Evolutionary conservation across 2,329 filamentous ascomycete species (phyloP).

Genomic region (Alternaria triticina): DNA sequence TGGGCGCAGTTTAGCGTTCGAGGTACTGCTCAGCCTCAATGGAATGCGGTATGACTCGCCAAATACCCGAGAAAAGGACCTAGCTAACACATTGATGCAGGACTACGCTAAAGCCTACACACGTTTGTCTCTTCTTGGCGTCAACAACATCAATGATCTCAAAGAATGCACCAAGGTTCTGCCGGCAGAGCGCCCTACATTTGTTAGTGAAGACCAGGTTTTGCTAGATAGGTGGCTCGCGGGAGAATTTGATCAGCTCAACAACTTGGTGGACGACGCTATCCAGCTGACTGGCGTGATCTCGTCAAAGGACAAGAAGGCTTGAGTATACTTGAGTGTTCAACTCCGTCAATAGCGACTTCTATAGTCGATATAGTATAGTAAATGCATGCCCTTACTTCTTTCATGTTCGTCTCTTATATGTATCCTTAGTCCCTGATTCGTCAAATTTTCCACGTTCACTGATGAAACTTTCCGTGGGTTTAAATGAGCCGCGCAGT

Average conservation of each 20-base stretch:
- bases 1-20: conserved; percentile 40
- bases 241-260: conserved; percentile 42
- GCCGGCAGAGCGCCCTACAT: conserved; percentile 37
- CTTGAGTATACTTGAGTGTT: neutral
- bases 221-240: conserved; percentile 41
- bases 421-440: neutral
- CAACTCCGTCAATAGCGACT: neutral
- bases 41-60: conserved; percentile 40
- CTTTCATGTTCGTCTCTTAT: neutral
- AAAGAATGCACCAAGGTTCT: conserved; percentile 63
- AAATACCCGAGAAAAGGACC: neutral
- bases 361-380: neutral
- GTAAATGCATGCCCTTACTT: neutral
- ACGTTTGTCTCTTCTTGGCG: conserved; percentile 62
- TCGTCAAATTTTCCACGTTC: neutral
- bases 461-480: neutral
- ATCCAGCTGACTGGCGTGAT: conserved; percentile 41
- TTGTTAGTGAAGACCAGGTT: conserved; percentile 36
- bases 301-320: conserved; percentile 1
- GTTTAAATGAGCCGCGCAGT: neutral
- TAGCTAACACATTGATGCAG: conserved; percentile 19
- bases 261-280: conserved; percentile 42
- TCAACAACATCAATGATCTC: conserved; percentile 63
- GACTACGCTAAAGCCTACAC: conserved; percentile 62
- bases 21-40: conserved; percentile 33